Conservation (phyloP, 1,284 basidiomycete genomes). For the Papiliotrema fonsecae region DNA sequence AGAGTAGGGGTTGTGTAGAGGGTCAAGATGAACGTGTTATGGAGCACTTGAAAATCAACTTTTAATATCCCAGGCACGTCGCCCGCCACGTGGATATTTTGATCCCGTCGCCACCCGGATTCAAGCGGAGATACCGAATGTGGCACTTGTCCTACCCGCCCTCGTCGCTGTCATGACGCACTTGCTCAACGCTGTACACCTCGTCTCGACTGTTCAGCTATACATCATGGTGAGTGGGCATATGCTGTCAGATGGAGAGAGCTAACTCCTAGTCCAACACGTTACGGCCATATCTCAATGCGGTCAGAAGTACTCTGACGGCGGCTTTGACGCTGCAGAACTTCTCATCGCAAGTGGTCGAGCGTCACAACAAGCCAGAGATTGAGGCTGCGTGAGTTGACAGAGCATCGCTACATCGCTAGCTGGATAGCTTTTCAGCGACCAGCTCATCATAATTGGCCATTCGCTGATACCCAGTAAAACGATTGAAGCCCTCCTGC, state of each 20-base stretch:
- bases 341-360: slow-evolving; percentile 96
- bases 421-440: neutral
- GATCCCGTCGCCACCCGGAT: neutral
- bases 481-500: slow-evolving; percentile 89
- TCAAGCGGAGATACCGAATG: neutral
- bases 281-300: slow-evolving; percentile 90
- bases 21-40: slow-evolving; percentile 1
- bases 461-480: slow-evolving; percentile 52
- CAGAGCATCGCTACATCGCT: neutral
- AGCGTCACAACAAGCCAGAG: slow-evolving; percentile 94
- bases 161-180: neutral
- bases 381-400: slow-evolving; percentile 70
- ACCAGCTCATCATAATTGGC: slow-evolving; percentile 4
- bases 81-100: neutral
- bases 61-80: slow-evolving; percentile 7
- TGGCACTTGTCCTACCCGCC: neutral
- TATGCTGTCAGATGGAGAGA: slow-evolving; percentile 7
- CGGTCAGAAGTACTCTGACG: slow-evolving; percentile 90
- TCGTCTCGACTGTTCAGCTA: neutral
- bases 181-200: neutral
- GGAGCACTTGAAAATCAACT: slow-evolving; percentile 8
- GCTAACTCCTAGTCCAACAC: slow-evolving; percentile 55
- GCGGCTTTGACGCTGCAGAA: slow-evolving; percentile 96
- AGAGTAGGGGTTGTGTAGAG: neutral
- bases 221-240: slow-evolving; percentile 13